Base-by-base conservation (phyloP, 768 basidiomycete genomes). In the Lactarius deliciosus region DNA sequence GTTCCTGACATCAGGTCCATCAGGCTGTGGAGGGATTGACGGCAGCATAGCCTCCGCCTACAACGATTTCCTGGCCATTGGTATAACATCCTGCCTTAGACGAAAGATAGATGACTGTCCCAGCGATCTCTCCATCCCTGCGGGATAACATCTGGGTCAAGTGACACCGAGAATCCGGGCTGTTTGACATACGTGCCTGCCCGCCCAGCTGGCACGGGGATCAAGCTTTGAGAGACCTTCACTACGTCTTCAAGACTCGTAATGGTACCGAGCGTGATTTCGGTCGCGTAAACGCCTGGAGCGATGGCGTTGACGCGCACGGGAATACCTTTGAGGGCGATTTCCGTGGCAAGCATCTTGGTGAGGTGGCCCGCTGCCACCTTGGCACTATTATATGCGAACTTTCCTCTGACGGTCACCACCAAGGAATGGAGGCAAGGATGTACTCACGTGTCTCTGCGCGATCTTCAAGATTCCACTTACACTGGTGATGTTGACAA, bases 361-460 rank as follows among this genome's bases (percentile, higher is more conserved):
- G 90, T 90, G n/a, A 93, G 77, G 69, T 92, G 90, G 15, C 87
- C 82, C 7, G 85, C 86, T 3, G 90, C 92, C 0, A 89, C 90
- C 74, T 93, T 93, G 7, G 88, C 80, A 71, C 88, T 89, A 75
- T 93, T 93, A 75, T 93, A 93, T 34, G 83, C 85, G 73, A 92
- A 92, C 91, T 93, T 71, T 30, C 13, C n/a, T 18, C 60, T 18
- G 34, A 56, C 22, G 22, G 53, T 61, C 38, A 67, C n/a, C 22
- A 36, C 11, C n/a, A 56, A 20, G 5, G 2, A 54, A 45, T n/a
- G 28, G 56, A 30, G 6, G 36, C 30, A 16, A 41, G 6, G 22
- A 45, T 45, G 34, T 56, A 76, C 88, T n/a, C 75, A 92, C 91
- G 72, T 93, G 91, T 67, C 87, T 82, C 74, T 92, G 91, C 1